Evolutionary conservation across 192 early-diverging fungal genomes (phyloP).

Genomic region (Funneliformis mosseae): DNA sequence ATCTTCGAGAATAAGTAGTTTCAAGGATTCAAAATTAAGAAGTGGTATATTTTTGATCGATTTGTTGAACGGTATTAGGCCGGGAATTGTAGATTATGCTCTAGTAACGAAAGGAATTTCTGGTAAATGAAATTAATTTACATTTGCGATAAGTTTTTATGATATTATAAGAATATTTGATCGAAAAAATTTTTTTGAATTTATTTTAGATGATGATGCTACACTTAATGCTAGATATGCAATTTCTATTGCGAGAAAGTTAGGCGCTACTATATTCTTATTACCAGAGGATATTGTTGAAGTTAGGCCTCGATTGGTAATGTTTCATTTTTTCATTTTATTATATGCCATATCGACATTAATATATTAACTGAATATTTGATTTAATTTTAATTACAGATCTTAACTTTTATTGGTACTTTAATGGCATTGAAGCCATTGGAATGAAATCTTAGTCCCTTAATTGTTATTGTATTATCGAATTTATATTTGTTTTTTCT

Average conservation of each 20-base stretch:
- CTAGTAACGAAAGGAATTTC: slow-evolving; percentile 72
- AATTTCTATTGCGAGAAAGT: slow-evolving; percentile 97
- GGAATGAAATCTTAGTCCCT: no score
- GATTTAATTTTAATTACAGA: slow-evolving; percentile 54
- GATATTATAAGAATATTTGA: background rate
- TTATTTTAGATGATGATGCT: slow-evolving; percentile 72
- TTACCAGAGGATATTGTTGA: slow-evolving; percentile 99
- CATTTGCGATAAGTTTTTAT: background rate
- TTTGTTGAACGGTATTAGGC: slow-evolving; percentile 90
- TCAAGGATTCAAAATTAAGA: slow-evolving; percentile 81
- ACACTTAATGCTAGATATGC: slow-evolving; percentile 95
- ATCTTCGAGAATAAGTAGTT: slow-evolving; percentile 70
- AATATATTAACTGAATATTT: no score
- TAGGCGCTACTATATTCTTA: slow-evolving; percentile 98
- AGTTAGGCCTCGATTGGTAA: slow-evolving; percentile 94
- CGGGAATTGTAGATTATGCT: slow-evolving; percentile 87
- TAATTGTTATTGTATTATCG: background rate
- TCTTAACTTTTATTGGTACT: slow-evolving; percentile 92
- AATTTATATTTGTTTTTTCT: no score
- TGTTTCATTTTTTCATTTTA: slow-evolving; percentile 12
- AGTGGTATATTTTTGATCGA: slow-evolving; percentile 88
- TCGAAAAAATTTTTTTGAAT: background rate
- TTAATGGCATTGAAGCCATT: slow-evolving; percentile 65
- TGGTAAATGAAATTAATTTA: slow-evolving; percentile 39
- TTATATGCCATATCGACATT: background rate